phyloP scores from a whole-genome alignment of 768 basidiomycete species.

The Agrocybe praecox region DNA sequence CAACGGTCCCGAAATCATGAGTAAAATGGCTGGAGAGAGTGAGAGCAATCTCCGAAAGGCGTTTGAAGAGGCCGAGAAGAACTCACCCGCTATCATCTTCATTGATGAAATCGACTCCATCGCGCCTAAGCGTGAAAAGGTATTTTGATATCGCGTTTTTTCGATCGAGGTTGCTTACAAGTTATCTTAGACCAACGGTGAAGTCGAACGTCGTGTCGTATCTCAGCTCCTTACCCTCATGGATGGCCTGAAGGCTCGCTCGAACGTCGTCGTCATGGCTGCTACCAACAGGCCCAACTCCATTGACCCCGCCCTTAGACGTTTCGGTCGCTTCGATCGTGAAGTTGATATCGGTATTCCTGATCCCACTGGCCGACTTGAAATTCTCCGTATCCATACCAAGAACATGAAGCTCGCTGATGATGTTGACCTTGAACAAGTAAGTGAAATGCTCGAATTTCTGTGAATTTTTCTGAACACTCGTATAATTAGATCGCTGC shows the following conservation, averaged over 20 bases:
- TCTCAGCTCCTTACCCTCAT: constrained; percentile 98
- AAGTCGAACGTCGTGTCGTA: constrained; percentile 99
- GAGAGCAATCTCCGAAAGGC: constrained; percentile 98
- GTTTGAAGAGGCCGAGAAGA: constrained; percentile 99
- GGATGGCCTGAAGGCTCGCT: constrained; percentile 98
- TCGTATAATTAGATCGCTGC: constrained; percentile 76
- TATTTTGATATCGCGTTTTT: constrained; percentile 38
- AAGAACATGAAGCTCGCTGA: constrained; percentile 99
- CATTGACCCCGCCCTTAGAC: constrained; percentile 97
- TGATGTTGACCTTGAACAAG: constrained; percentile 97
- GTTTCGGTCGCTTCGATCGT: constrained; percentile 99
- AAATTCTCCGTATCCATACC: constrained; percentile 98
- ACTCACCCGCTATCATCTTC: constrained; percentile 99
- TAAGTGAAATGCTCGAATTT: constrained; percentile 27
- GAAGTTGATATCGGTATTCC: constrained; percentile 99
- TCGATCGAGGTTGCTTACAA: background rate
- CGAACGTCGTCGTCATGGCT: constrained; percentile 99
- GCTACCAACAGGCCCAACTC: constrained; percentile 99
- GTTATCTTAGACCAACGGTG: constrained; percentile 84
- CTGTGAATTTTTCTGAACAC: background rate
- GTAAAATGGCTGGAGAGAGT: constrained; percentile 99
- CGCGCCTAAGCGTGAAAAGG: constrained; percentile 99
- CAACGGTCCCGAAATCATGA: constrained; percentile 99
- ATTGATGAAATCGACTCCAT: constrained; percentile 99
- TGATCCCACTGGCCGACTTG: constrained; percentile 97